These are phyloP conservation scores for Gloeopeniophorella convolvens DNA, from an alignment of 768 basidiomycete genomes.

Conservation along the genomic window DNA sequence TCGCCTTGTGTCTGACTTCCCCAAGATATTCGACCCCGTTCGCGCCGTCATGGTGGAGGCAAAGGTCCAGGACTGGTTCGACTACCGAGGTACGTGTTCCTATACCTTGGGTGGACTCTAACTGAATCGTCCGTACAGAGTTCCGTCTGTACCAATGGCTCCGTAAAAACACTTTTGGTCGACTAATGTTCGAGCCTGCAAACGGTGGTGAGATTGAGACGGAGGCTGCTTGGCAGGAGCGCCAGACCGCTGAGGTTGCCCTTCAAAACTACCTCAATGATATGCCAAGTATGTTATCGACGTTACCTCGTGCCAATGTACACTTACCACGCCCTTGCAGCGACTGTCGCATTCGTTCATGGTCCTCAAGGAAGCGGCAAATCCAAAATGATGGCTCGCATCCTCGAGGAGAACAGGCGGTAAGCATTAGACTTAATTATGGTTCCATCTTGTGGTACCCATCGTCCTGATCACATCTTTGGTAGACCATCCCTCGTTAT, in stretches of 20 bases:
- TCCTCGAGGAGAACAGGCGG: constrained; percentile 52
- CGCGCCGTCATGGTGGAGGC: constrained; percentile 77
- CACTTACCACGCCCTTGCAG: constrained; percentile 30
- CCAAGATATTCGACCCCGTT: constrained; percentile 87
- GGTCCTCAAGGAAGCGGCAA: constrained; percentile 86
- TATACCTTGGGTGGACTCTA: background rate
- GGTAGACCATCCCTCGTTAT: constrained; percentile 50
- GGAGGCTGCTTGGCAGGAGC: constrained; percentile 74
- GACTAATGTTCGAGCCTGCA: constrained; percentile 30
- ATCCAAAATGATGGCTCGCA: constrained; percentile 45
- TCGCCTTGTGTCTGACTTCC: background rate
- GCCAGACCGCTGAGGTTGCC: constrained; percentile 64
- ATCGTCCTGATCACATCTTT: constrained; percentile 38
- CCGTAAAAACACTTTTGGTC: constrained; percentile 50
- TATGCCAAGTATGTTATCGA: constrained; percentile 50
- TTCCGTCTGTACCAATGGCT: constrained; percentile 76
- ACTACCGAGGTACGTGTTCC: constrained; percentile 53
- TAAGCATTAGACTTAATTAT: constrained; percentile 23
- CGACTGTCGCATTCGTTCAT: constrained; percentile 70
- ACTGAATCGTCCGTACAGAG: constrained; percentile 36
- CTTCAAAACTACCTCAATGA: constrained; percentile 72
- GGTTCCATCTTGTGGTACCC: background rate
- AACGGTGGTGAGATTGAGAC: constrained; percentile 21
- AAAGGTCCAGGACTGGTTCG: constrained; percentile 80
- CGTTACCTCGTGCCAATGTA: background rate